Conservation (phyloP, 441 rosid species). For the Erodium texanum region DNA sequence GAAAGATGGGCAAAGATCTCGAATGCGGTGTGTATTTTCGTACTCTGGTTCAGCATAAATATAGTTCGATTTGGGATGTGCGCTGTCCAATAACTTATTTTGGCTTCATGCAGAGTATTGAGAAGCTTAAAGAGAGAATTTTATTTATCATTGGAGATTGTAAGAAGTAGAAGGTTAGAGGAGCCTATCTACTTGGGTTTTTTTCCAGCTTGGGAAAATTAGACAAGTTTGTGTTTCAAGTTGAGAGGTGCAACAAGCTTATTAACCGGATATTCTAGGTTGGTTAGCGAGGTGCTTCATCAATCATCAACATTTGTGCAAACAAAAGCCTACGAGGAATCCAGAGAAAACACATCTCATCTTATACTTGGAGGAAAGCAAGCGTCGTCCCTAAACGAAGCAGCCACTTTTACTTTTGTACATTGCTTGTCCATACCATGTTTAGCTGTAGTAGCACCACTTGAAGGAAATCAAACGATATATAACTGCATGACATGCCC, state of each 20-base stretch:
- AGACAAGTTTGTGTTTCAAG: background rate
- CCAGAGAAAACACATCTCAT: too few relatives aligned
- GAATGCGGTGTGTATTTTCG: slow-evolving; percentile 30
- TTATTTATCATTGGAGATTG: slow-evolving; percentile 37
- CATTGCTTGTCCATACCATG: too few relatives aligned
- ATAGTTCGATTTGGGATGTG: slow-evolving; percentile 9
- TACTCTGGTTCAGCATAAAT: slow-evolving; percentile 8
- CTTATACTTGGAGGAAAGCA: too few relatives aligned
- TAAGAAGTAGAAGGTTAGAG: slow-evolving; percentile 26
- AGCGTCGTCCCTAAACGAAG: too few relatives aligned
- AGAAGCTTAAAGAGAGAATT: slow-evolving; percentile 49
- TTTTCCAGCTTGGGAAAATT: background rate
- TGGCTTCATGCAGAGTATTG: slow-evolving; percentile 39
- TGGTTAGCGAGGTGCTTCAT: too few relatives aligned
- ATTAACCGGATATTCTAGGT: background rate
- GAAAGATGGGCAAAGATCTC: slow-evolving; percentile 67
- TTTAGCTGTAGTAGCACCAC: too few relatives aligned
- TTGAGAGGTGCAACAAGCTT: slow-evolving; percentile 4
- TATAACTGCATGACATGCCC: too few relatives aligned
- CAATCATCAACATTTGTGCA: too few relatives aligned
- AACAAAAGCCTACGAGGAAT: too few relatives aligned
- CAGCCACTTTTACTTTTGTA: too few relatives aligned
- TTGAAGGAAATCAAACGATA: too few relatives aligned
- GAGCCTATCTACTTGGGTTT: slow-evolving; percentile 10
- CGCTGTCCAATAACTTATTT: slow-evolving; percentile 9